These are phyloP conservation scores for Xylaria longipes DNA, from an alignment of 495 filamentous ascomycete genomes.

Conservation along the genomic window DNA sequence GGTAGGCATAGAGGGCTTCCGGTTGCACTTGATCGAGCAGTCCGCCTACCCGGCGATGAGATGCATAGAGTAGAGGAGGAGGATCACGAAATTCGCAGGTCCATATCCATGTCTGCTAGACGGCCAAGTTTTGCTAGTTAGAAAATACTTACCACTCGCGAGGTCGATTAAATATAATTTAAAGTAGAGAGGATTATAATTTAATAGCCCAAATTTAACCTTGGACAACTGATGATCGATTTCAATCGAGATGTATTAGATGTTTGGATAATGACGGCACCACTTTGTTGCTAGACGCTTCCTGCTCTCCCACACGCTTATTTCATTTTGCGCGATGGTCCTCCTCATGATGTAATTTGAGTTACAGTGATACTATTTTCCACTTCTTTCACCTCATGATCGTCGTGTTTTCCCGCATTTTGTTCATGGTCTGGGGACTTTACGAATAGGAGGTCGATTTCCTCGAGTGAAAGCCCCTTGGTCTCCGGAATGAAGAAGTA, in stretches of 20 bases:
- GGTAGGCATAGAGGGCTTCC: conserved; percentile 82
- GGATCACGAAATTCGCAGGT: conserved; percentile 47
- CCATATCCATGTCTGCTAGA: conserved; percentile 45
- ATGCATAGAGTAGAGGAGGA: conserved; percentile 55
- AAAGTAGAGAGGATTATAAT: not conserved
- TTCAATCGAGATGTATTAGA: not conserved
- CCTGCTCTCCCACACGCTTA: not conserved
- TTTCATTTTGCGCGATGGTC: not conserved
- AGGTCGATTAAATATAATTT: not conserved
- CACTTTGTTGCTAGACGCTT: not conserved
- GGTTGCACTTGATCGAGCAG: conserved; percentile 80
- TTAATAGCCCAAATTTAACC: not conserved
- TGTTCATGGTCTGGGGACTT: not conserved
- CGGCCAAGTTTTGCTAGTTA: conserved; percentile 32
- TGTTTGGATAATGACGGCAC: not conserved
- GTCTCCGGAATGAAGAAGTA: not conserved
- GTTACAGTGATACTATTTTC: not conserved
- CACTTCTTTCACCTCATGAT: not conserved
- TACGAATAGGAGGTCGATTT: not conserved
- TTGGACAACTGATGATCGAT: not conserved
- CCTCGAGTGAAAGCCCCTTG: not conserved
- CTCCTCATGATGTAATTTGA: not conserved
- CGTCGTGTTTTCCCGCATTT: not conserved
- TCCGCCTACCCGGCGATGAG: conserved; percentile 70
- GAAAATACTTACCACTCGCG: not conserved